Percentiles rank a stretch among this genome's conserved stretches.
Evolutionary conservation across 179 eudicot species (phyloP).

Genomic region (Nepenthes alata): DNA sequence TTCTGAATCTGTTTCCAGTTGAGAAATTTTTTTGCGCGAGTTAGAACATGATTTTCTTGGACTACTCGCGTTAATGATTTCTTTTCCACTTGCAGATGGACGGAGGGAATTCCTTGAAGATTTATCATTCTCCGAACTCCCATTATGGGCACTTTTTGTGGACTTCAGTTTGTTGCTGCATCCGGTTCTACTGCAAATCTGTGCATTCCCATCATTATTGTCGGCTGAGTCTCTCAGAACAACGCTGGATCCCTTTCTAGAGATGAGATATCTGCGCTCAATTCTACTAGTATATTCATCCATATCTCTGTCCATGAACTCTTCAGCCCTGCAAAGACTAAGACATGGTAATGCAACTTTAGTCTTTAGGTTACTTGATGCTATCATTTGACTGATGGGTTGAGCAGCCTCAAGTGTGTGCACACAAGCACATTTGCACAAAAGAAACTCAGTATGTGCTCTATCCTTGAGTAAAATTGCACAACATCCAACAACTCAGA

Average conservation of each 20-base stretch:
- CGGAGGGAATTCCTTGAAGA: slow-evolving; percentile 25
- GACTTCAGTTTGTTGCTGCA: slow-evolving; percentile 59
- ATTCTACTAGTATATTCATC: slow-evolving; percentile 41
- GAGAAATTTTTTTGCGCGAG: slow-evolving; percentile 23
- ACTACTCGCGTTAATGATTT: slow-evolving; percentile 18
- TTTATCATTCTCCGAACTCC: slow-evolving; percentile 36
- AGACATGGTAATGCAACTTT: background rate
- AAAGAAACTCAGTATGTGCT: no score
- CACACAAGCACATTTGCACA: no score
- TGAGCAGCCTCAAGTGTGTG: no score
- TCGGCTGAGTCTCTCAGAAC: slow-evolving; percentile 27
- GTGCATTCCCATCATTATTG: slow-evolving; percentile 30
- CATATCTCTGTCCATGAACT: slow-evolving; percentile 18
- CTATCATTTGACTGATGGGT: background rate
- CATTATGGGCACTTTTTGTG: slow-evolving; percentile 25
- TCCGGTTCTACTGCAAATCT: slow-evolving; percentile 61
- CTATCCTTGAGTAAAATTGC: no score
- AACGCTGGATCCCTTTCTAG: slow-evolving; percentile 34
- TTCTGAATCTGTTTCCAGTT: slow-evolving; percentile 26
- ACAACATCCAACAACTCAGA: no score
- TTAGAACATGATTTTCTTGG: slow-evolving; percentile 22
- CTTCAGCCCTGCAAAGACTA: background rate
- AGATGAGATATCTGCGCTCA: slow-evolving; percentile 23
- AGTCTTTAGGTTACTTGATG: background rate
- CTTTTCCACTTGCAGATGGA: slow-evolving; percentile 38